These are phyloP conservation scores for Hydrangea macrophylla DNA, from an alignment of 148 eudicot genomes.

Conservation along the genomic window DNA sequence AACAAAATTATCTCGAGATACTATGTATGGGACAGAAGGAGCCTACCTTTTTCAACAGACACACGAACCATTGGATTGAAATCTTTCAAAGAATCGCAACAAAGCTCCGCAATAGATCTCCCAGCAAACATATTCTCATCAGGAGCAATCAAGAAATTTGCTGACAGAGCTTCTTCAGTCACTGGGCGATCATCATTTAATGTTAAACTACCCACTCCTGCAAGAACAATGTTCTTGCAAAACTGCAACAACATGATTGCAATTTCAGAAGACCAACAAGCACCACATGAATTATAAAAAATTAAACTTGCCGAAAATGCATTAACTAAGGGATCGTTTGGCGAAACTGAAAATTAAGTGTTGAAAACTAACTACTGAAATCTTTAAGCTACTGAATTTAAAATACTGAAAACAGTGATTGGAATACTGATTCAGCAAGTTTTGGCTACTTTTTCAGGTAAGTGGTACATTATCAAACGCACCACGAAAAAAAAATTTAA, in stretches of 20 bases:
- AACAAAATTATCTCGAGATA: background rate
- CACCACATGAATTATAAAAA: background rate
- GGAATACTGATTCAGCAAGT: too few species aligned
- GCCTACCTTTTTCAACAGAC: constrained; percentile 72
- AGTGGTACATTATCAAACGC: too few species aligned
- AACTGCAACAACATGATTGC: constrained; percentile 43
- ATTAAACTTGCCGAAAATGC: background rate
- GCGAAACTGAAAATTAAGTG: too few species aligned
- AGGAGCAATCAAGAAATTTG: constrained; percentile 72
- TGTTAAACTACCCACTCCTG: constrained; percentile 92
- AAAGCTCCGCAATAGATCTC: constrained; percentile 69
- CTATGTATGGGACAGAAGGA: background rate
- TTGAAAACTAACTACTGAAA: too few species aligned
- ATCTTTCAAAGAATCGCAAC: constrained; percentile 80
- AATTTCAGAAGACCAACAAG: background rate
- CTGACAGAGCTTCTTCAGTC: constrained; percentile 55
- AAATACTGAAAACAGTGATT: too few species aligned
- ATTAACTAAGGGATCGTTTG: too few species aligned
- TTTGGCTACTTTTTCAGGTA: too few species aligned
- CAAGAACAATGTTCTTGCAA: constrained; percentile 96
- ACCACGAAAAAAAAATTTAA: too few species aligned
- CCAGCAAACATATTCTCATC: constrained; percentile 39
- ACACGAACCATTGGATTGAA: constrained; percentile 97
- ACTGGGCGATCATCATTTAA: constrained; percentile 74
- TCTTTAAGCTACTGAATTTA: too few species aligned